phyloP scores from a whole-genome alignment of 331 rosid genomes.

The Malus hybrid region DNA sequence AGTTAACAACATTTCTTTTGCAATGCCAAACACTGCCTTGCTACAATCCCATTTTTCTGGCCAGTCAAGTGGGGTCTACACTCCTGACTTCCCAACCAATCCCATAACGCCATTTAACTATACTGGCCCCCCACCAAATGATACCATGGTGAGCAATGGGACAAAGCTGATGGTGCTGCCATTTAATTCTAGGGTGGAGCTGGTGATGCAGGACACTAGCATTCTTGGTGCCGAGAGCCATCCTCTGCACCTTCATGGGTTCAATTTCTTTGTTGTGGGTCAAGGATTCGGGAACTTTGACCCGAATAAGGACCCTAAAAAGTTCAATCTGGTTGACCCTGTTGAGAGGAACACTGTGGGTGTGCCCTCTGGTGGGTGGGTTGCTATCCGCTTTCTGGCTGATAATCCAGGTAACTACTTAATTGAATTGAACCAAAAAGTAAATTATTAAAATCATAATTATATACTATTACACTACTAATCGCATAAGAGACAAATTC shows the following conservation, averaged over 20 bases:
- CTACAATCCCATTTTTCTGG: neutral
- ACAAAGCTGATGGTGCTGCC: neutral
- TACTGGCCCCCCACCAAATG: neutral
- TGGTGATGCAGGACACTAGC: neutral
- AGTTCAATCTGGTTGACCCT: slow-evolving; percentile 26
- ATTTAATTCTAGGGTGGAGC: neutral
- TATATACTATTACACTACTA: neutral
- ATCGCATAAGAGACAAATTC: neutral
- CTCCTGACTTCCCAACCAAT: neutral
- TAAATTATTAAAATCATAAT: neutral
- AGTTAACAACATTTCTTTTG: neutral
- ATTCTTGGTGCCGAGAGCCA: neutral
- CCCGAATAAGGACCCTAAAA: slow-evolving; percentile 12
- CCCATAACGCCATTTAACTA: neutral
- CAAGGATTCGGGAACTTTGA: slow-evolving; percentile 29
- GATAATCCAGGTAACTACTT: slow-evolving; percentile 16
- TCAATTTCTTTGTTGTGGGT: slow-evolving; percentile 8
- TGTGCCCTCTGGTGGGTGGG: slow-evolving; percentile 34
- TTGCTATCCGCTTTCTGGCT: slow-evolving; percentile 20
- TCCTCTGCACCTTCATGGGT: neutral
- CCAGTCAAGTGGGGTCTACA: neutral
- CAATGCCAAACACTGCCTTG: neutral
- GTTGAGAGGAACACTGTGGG: slow-evolving; percentile 24
- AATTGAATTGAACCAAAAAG: neutral
- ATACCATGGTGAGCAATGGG: neutral